These are phyloP conservation scores for Heimioporus sp. DNA, from an alignment of 768 basidiomycete genomes.

Conservation along the genomic window DNA sequence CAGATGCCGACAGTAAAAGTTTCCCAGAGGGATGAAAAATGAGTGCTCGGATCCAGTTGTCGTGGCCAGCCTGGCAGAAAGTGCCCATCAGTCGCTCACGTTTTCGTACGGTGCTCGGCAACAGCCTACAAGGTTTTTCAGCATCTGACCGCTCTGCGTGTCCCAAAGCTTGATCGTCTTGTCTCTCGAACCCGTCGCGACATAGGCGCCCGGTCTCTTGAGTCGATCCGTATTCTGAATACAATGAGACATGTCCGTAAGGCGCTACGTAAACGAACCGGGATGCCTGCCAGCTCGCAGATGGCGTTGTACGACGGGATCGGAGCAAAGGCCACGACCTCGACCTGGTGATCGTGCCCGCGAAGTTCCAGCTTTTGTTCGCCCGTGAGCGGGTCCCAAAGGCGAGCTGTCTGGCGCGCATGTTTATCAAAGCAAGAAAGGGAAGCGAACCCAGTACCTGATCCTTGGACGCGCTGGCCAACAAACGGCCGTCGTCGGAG, in stretches of 20 bases:
- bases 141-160: slow-evolving; percentile 72
- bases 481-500: slow-evolving; percentile 67
- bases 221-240: slow-evolving; percentile 48
- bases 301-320: slow-evolving; percentile 71
- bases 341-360: slow-evolving; percentile 86
- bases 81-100: slow-evolving; percentile 2
- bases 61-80: slow-evolving; percentile 63
- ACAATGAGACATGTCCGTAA: slow-evolving; percentile 2
- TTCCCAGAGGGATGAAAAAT: slow-evolving; percentile 91
- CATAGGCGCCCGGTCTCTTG: slow-evolving; percentile 55
- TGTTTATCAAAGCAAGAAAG: background rate
- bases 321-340: slow-evolving; percentile 80
- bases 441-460: slow-evolving; percentile 50
- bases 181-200: slow-evolving; percentile 85
- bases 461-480: slow-evolving; percentile 84
- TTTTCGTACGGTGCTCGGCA: background rate
- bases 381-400: slow-evolving; percentile 72
- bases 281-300: slow-evolving; percentile 70
- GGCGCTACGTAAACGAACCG: slow-evolving; percentile 42
- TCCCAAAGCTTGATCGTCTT: slow-evolving; percentile 95
- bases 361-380: slow-evolving; percentile 80
- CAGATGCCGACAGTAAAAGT: slow-evolving; percentile 85
- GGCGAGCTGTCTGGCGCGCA: slow-evolving; percentile 59
- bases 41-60: slow-evolving; percentile 88
- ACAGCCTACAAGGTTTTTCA: slow-evolving; percentile 65